These are phyloP conservation scores for Patellaria atrata DNA, from an alignment of 495 filamentous ascomycete species.

Conservation along the genomic window DNA sequence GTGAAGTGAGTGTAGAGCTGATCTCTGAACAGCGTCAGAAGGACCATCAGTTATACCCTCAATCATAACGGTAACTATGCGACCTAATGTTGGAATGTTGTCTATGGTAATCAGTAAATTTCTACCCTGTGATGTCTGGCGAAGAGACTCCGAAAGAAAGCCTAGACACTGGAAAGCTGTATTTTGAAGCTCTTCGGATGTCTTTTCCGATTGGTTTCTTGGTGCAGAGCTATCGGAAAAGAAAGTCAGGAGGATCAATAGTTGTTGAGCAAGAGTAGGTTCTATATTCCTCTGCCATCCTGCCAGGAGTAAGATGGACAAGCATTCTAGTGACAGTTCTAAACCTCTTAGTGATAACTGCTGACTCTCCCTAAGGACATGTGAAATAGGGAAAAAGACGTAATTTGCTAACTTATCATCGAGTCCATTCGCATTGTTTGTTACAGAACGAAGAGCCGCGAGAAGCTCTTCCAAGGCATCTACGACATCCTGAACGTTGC, in stretches of 20 bases:
- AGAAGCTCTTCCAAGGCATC: conserved; percentile 40
- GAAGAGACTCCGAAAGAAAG: conserved; percentile 34
- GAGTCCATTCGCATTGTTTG: conserved; percentile 37
- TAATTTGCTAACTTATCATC: conserved; percentile 84
- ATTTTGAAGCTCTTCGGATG: conserved; percentile 27
- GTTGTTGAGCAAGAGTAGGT: conserved; percentile 60
- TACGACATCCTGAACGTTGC: conserved; percentile 39
- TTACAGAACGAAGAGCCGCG: conserved; percentile 37
- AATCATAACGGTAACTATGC: conserved; percentile 65
- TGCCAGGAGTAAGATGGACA: conserved; percentile 53
- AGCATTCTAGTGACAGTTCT: conserved; percentile 59
- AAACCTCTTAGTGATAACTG: conserved; percentile 54
- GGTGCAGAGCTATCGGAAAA: conserved; percentile 50
- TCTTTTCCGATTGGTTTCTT: conserved; percentile 15
- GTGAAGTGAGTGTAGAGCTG: conserved; percentile 50
- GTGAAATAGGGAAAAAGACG: conserved; percentile 81
- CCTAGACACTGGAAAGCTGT: conserved; percentile 42
- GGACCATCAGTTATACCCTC: conserved; percentile 48
- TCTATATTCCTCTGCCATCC: conserved; percentile 62
- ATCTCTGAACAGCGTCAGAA: conserved; percentile 48
- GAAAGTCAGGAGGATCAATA: conserved; percentile 73
- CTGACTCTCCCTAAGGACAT: conserved; percentile 66
- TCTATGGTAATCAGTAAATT: conserved; percentile 35
- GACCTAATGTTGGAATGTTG: conserved; percentile 69
- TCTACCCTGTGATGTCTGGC: conserved; percentile 21